phyloP scores from a whole-genome alignment of 2,329 filamentous ascomycete genomes.

The Penicillium brasilianum region DNA sequence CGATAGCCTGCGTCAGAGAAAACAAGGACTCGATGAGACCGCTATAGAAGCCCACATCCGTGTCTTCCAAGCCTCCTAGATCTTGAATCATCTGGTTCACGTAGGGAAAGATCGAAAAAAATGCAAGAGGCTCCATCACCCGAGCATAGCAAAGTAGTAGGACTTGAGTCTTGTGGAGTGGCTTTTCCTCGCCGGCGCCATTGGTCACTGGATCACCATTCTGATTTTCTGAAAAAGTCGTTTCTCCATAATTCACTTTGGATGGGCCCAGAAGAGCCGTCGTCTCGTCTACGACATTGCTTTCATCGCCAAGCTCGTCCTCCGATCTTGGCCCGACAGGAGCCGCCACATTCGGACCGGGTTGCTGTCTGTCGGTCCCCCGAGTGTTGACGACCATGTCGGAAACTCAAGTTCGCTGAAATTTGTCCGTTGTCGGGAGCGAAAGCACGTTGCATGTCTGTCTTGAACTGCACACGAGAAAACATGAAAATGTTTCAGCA shows the following conservation, averaged over 20 bases:
- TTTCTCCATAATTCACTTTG: constrained; percentile 2
- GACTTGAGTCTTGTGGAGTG: constrained; percentile 69
- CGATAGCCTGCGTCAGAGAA: constrained; percentile 74
- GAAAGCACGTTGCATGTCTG: not conserved
- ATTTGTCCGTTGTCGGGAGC: not conserved
- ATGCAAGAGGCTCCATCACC: constrained; percentile 76
- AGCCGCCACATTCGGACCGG: not conserved
- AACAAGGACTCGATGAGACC: constrained; percentile 75
- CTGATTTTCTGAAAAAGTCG: not conserved
- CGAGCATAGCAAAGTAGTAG: constrained; percentile 74
- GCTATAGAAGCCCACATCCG: constrained; percentile 79
- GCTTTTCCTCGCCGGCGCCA: constrained; percentile 42
- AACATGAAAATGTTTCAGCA: not conserved
- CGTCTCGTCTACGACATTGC: constrained; percentile 21
- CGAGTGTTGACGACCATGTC: constrained; percentile 13
- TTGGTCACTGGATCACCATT: constrained; percentile 4
- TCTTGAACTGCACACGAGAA: not conserved
- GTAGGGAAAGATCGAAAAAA: constrained; percentile 82
- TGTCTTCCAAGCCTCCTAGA: constrained; percentile 64
- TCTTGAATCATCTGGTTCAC: constrained; percentile 76
- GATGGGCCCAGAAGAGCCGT: constrained; percentile 21
- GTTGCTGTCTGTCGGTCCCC: constrained; percentile 3
- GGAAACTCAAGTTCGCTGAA: not conserved
- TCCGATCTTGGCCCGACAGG: not conserved
- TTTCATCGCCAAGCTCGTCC: constrained; percentile 10